Conservation (phyloP, 2,329 filamentous ascomycete species). For the Stromatinia cepivora region DNA sequence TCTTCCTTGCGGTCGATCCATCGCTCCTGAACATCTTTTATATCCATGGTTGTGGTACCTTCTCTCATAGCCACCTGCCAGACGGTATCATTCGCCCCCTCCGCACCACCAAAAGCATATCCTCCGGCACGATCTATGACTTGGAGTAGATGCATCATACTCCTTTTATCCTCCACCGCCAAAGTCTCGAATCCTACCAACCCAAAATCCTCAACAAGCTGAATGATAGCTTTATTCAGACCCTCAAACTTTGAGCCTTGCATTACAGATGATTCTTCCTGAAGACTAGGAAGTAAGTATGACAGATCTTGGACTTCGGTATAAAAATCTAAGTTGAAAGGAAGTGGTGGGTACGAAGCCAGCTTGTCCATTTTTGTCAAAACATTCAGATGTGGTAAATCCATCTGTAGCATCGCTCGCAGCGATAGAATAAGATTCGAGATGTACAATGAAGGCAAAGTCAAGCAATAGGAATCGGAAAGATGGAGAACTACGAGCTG, state of each 20-base stretch:
- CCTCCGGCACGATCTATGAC: constrained; percentile 90
- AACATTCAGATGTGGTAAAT: constrained; percentile 93
- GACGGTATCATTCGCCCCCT: constrained; percentile 93
- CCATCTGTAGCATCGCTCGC: constrained; percentile 97
- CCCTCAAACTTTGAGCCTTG: constrained; percentile 75
- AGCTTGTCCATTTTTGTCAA: constrained; percentile 98
- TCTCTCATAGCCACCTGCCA: constrained; percentile 94
- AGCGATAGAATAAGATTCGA: constrained; percentile 91
- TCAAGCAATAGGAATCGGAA: constrained; percentile 90
- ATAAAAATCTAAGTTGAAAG: constrained; percentile 96
- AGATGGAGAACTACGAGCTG: constrained; percentile 92
- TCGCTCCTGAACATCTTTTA: constrained; percentile 88
- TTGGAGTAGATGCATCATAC: constrained; percentile 88
- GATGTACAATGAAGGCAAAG: constrained; percentile 90
- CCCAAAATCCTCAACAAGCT: constrained; percentile 84
- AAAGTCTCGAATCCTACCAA: constrained; percentile 91
- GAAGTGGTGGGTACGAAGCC: constrained; percentile 76
- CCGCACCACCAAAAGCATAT: constrained; percentile 86
- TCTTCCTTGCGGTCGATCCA: constrained; percentile 92
- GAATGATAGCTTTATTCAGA: constrained; percentile 82
- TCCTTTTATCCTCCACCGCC: constrained; percentile 94
- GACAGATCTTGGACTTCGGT: constrained; percentile 93
- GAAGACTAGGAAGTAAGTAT: constrained; percentile 78
- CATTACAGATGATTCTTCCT: constrained; percentile 71
- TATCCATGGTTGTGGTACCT: constrained; percentile 72